These are phyloP conservation scores for Entonaema liquescens DNA, from an alignment of 495 filamentous ascomycete species.

Conservation along the genomic window DNA sequence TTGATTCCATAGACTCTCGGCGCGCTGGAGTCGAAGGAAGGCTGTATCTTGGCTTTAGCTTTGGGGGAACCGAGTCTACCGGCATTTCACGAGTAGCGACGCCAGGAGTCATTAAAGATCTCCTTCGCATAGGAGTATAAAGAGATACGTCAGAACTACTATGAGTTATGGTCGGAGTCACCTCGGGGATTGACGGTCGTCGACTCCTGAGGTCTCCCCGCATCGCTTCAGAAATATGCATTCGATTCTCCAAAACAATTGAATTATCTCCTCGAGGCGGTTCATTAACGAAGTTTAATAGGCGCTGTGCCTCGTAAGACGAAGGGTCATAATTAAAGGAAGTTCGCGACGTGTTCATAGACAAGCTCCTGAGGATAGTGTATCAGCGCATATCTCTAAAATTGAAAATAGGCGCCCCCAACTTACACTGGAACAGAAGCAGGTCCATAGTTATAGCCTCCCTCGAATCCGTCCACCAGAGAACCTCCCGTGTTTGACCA, in stretches of 20 bases:
- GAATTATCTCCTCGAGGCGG: slow-evolving; percentile 44
- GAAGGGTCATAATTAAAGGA: slow-evolving; percentile 54
- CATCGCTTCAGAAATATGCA: slow-evolving; percentile 49
- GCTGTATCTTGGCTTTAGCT: slow-evolving; percentile 46
- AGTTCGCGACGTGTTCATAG: slow-evolving; percentile 44
- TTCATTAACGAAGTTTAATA: slow-evolving; percentile 52
- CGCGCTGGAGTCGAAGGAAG: slow-evolving; percentile 50
- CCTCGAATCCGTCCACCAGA: slow-evolving; percentile 24
- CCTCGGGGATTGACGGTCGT: slow-evolving; percentile 43
- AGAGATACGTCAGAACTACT: slow-evolving; percentile 56
- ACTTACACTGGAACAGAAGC: slow-evolving; percentile 28
- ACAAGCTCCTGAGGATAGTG: slow-evolving; percentile 37
- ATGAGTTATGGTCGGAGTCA: slow-evolving; percentile 45
- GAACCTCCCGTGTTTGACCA: slow-evolving; percentile 26
- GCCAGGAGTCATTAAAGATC: slow-evolving; percentile 58
- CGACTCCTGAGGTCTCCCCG: slow-evolving; percentile 46
- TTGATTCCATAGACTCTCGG: slow-evolving; percentile 51
- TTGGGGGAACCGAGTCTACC: slow-evolving; percentile 37
- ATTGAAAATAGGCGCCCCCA: background rate
- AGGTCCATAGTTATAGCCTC: slow-evolving; percentile 30
- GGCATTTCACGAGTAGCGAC: slow-evolving; percentile 53
- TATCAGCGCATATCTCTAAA: slow-evolving; percentile 11
- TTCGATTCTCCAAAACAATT: slow-evolving; percentile 47
- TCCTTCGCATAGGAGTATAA: slow-evolving; percentile 58
- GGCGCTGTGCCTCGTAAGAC: slow-evolving; percentile 54